Percentiles rank a stretch among this genome's conserved stretches.
Conservation (phyloP, 1,284 basidiomycete species). For the Cutaneotrichosporon cutaneum region DNA sequence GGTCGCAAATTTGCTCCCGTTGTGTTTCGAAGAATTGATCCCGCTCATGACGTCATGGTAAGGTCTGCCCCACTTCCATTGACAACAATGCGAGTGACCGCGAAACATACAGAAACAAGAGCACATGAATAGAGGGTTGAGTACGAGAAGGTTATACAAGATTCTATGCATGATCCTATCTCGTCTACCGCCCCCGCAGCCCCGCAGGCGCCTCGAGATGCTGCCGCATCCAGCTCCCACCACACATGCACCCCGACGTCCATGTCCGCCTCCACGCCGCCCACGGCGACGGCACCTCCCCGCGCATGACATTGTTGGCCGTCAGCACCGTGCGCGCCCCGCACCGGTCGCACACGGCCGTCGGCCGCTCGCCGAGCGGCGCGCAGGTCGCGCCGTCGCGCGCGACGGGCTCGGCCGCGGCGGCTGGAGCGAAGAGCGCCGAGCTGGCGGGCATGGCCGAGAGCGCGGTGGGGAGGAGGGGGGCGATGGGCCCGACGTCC, state of each 20-base stretch:
- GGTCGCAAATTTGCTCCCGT: too few species aligned
- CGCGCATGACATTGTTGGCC: constrained; percentile 18
- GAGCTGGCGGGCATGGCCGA: constrained; percentile 30
- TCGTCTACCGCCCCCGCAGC: neutral
- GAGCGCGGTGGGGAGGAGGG: constrained; percentile 19
- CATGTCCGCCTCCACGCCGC: constrained; percentile 26
- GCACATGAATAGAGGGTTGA: too few species aligned
- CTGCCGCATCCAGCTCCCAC: constrained; percentile 38
- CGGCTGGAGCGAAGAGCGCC: constrained; percentile 28
- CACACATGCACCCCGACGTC: constrained; percentile 35
- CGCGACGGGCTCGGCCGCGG: constrained; percentile 4
- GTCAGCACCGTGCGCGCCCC: constrained; percentile 22
- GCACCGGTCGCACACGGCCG: constrained; percentile 34
- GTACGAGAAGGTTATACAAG: too few species aligned
- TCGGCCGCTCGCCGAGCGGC: constrained; percentile 24
- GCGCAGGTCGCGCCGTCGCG: constrained; percentile 35
- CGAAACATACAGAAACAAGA: too few species aligned
- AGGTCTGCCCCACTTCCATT: too few species aligned
- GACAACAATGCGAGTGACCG: too few species aligned
- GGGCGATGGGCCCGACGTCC: constrained; percentile 18
- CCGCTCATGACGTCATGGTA: too few species aligned
- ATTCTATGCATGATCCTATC: too few species aligned
- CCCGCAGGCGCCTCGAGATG: constrained; percentile 18
- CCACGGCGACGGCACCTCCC: constrained; percentile 13
- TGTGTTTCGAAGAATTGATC: too few species aligned